phyloP scores from a whole-genome alignment of 352 stramenopile species.

The Pseudoperonospora humuli region DNA sequence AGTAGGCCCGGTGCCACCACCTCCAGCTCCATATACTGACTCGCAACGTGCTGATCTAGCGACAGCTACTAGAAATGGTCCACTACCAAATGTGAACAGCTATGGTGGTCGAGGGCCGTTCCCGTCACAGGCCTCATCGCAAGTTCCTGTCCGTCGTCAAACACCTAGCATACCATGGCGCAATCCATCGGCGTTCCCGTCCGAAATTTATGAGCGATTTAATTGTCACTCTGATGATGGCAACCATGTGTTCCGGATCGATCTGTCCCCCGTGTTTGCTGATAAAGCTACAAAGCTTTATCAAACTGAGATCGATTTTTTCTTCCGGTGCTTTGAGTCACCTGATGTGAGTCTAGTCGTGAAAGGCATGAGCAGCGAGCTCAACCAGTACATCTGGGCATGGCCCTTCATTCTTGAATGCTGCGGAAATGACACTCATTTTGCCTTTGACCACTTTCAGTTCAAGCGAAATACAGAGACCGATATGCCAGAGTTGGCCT shows the following conservation, averaged over 20 bases:
- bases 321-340: slow-evolving; percentile 67
- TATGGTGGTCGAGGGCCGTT: slow-evolving; percentile 13
- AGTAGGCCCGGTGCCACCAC: slow-evolving; percentile 3
- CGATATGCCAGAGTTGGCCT: slow-evolving; percentile 51
- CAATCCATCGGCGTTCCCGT: slow-evolving; percentile 40
- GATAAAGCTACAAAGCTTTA: slow-evolving; percentile 41
- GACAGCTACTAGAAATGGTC: slow-evolving; percentile 10
- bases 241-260: slow-evolving; percentile 57
- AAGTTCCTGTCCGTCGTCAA: slow-evolving; percentile 18
- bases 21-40: slow-evolving; percentile 10
- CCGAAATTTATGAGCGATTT: slow-evolving; percentile 47
- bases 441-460: slow-evolving; percentile 75
- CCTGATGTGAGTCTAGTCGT: slow-evolving; percentile 70
- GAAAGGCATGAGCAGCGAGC: slow-evolving; percentile 70
- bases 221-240: slow-evolving; percentile 43
- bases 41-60: slow-evolving; percentile 10
- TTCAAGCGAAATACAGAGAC: slow-evolving; percentile 42
- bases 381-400: slow-evolving; percentile 78
- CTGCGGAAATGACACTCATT: slow-evolving; percentile 57
- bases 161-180: slow-evolving; percentile 46
- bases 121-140: slow-evolving; percentile 11
- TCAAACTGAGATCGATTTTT: slow-evolving; percentile 60
- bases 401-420: slow-evolving; percentile 78
- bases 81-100: slow-evolving; percentile 5
- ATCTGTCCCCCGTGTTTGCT: slow-evolving; percentile 47